Conservation (phyloP, 768 basidiomycete species). For the Mycena rosella region DNA sequence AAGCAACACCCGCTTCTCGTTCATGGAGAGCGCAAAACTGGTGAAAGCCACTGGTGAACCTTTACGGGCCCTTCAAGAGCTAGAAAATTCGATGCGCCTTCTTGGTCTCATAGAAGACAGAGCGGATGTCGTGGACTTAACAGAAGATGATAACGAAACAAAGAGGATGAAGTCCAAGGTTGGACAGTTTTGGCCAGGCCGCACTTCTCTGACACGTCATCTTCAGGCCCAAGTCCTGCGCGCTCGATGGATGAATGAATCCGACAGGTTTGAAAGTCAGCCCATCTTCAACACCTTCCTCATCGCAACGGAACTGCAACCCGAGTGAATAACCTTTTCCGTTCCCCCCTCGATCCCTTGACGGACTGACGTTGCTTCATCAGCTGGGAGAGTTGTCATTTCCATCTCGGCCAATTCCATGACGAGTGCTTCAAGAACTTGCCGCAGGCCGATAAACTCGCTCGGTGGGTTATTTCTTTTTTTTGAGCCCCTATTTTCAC, state of each 20-base stretch:
- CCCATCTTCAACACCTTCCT: slow-evolving; percentile 72
- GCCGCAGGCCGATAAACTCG: slow-evolving; percentile 55
- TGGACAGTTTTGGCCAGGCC: slow-evolving; percentile 11
- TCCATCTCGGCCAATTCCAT: slow-evolving; percentile 89
- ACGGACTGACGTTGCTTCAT: slow-evolving; percentile 15
- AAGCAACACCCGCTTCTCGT: slow-evolving; percentile 76
- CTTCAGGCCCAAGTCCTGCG: slow-evolving; percentile 80
- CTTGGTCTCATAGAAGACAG: slow-evolving; percentile 60
- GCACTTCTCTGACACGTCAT: slow-evolving; percentile 3
- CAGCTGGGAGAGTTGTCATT: slow-evolving; percentile 89
- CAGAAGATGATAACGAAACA: slow-evolving; percentile 63
- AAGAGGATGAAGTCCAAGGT: slow-evolving; percentile 81
- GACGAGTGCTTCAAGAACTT: slow-evolving; percentile 80
- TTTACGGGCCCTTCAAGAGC: slow-evolving; percentile 86
- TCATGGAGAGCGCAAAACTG: slow-evolving; percentile 92
- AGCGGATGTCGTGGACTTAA: slow-evolving; percentile 67
- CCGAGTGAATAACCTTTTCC: slow-evolving; percentile 56
- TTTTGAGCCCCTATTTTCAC: not conserved
- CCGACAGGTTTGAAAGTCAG: slow-evolving; percentile 80
- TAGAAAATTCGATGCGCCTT: slow-evolving; percentile 79
- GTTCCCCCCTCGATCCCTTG: not conserved
- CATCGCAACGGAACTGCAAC: slow-evolving; percentile 61
- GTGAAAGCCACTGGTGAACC: slow-evolving; percentile 84
- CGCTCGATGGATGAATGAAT: slow-evolving; percentile 94
- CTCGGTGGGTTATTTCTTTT: slow-evolving; percentile 52